phyloP scores from a whole-genome alignment of 169 alveolate genomes.

The Plasmodium gonderi region DNA sequence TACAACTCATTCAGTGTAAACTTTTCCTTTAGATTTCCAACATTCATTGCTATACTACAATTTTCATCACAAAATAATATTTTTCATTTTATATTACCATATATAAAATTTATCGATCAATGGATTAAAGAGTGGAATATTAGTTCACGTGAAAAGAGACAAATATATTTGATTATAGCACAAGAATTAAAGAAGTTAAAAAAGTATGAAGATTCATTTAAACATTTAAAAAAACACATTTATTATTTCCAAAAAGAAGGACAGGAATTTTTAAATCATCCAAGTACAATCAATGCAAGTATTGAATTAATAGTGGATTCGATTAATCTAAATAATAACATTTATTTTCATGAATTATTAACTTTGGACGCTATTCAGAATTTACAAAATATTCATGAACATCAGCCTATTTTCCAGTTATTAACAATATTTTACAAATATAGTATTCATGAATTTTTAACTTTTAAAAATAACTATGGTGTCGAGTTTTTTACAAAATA shows the following conservation, averaged over 20 bases:
- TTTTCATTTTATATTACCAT: slow-evolving; percentile 77
- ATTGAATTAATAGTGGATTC: slow-evolving; percentile 76
- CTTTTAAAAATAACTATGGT: slow-evolving; percentile 45
- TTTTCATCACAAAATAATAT: slow-evolving; percentile 80
- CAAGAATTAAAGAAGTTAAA: slow-evolving; percentile 78
- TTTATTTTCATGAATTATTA: slow-evolving; percentile 78
- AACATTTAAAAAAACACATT: slow-evolving; percentile 64
- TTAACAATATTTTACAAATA: slow-evolving; percentile 42
- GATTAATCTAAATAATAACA: slow-evolving; percentile 76
- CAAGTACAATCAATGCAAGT: slow-evolving; percentile 76
- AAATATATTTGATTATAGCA: slow-evolving; percentile 78
- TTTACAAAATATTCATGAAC: slow-evolving; percentile 46
- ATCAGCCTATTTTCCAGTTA: slow-evolving; percentile 61
- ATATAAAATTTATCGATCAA: slow-evolving; percentile 76
- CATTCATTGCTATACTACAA: slow-evolving; percentile 79
- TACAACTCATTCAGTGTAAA: slow-evolving; percentile 81
- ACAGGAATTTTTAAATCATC: slow-evolving; percentile 20
- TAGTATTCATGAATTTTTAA: slow-evolving; percentile 43
- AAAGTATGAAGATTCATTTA: slow-evolving; percentile 67
- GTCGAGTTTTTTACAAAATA: slow-evolving; percentile 28
- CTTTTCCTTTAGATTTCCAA: slow-evolving; percentile 78
- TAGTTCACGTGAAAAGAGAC: slow-evolving; percentile 74
- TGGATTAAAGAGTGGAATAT: slow-evolving; percentile 83
- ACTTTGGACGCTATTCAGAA: slow-evolving; percentile 77
- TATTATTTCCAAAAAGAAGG: slow-evolving; percentile 43